Evolutionary conservation across 805 yeast species (phyloP).

Genomic region (Ogataea nitratoaversa): DNA sequence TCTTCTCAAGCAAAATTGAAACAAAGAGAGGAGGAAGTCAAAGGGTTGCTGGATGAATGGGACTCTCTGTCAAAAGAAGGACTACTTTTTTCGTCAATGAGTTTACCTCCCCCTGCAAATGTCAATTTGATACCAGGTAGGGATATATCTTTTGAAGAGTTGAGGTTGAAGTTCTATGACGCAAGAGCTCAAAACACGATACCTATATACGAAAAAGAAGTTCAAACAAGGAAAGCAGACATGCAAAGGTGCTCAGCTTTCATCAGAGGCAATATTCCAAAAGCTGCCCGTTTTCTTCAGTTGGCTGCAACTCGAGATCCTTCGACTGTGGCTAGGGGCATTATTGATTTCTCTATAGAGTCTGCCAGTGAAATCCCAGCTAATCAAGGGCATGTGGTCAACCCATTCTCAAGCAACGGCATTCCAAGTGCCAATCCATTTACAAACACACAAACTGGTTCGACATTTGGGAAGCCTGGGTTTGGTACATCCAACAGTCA

Average conservation of each 20-base stretch:
- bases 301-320: conserved; percentile 33
- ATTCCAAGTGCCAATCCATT: too few relatives aligned
- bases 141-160: conserved; percentile 53
- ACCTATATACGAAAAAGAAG: conserved; percentile 36
- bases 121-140: conserved; percentile 46
- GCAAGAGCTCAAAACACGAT: conserved; percentile 36
- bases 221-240: conserved; percentile 42
- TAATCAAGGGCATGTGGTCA: neutral
- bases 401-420: neutral
- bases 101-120: conserved; percentile 45
- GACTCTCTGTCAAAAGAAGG: conserved; percentile 19
- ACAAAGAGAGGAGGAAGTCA: conserved; percentile 13
- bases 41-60: conserved; percentile 23
- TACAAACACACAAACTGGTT: too few relatives aligned
- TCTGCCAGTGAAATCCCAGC: neutral
- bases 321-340: conserved; percentile 25
- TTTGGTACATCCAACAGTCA: conserved; percentile 1
- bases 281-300: conserved; percentile 58
- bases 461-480: neutral
- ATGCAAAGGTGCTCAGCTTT: conserved; percentile 39
- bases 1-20: neutral
- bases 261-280: conserved; percentile 36
- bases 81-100: conserved; percentile 39
- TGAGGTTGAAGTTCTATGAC: conserved; percentile 41
- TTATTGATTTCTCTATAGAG: conserved; percentile 33